Evolutionary conservation across 2,329 filamentous ascomycete genomes (phyloP).

Genomic region (Helotiales sp.): DNA sequence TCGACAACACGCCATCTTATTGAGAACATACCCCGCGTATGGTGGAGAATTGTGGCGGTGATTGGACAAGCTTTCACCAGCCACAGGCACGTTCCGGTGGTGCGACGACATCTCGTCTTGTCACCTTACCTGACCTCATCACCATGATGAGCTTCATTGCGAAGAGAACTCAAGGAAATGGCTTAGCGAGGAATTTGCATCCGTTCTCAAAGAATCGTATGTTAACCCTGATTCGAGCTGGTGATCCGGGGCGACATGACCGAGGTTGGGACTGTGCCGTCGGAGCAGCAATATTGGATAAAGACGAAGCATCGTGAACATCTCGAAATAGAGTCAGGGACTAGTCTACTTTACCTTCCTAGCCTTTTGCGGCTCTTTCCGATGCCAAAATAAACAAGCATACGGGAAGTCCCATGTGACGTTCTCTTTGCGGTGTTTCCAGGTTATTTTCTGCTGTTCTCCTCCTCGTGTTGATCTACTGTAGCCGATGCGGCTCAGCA

Average conservation of each 20-base stretch:
- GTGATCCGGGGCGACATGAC: neutral
- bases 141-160: too few relatives aligned
- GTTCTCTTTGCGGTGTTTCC: neutral
- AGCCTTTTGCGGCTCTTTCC: neutral
- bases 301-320: neutral
- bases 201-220: neutral
- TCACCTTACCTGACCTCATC: too few relatives aligned
- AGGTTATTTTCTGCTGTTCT: neutral
- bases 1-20: neutral
- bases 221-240: neutral
- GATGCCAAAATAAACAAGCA: neutral
- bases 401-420: neutral
- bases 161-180: too few relatives aligned
- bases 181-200: too few relatives aligned
- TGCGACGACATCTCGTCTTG: neutral
- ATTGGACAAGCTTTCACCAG: constrained; percentile 1
- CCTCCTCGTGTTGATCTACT: neutral
- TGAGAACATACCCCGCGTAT: constrained; percentile 12
- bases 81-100: neutral
- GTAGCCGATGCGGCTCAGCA: constrained; percentile 7
- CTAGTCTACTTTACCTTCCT: neutral
- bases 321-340: neutral
- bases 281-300: neutral
- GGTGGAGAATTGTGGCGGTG: constrained; percentile 6
- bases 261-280: neutral